Evolutionary conservation across 768 basidiomycete genomes (phyloP), one percentile per base, ranked within the genome.

Genomic region (Hortiboletus campestris): DNA sequence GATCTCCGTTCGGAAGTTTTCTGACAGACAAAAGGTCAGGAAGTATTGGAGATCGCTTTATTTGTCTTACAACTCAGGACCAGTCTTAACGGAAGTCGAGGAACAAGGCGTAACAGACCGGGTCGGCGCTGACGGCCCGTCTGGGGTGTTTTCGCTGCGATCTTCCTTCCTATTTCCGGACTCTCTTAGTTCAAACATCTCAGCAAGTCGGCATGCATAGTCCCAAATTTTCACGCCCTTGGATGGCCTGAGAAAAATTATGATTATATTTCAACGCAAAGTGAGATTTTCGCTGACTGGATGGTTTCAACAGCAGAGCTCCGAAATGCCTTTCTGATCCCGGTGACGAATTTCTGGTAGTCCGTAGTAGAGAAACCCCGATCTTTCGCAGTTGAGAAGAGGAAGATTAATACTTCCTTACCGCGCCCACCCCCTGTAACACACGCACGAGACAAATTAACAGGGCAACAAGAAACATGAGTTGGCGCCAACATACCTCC

Each of bases 311-410:
- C 28, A 11, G 14, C 11, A 11, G 46, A 2, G 14, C 0, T 0
- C 28, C 0, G 1, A 12, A 59, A 1, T 35, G 41, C 34, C 16
- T 55, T 62, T 49, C 22, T 58, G 32, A 67, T 49, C n/a, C 38
- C 46, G 12, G 31, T 41, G 45, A 54, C 55, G 34, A 71, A 59
- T 6, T 0, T 47, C 34, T 70, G 70, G 35, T 73, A 71, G 10
- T 1, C 11, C 16, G 70, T 68, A 5, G 0, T 0, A n/a, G 44
- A 20, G 52, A 68, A 70, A 31, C 54, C 60, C 10, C 53, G 54
- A 19, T 59, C 32, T 25, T 58, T 55, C 25, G 39, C 16, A 35
- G 63, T 65, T 13, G 70, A 62, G 49, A 73, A 62, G 29, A 50
- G 57, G 35, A 72, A 62, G 10, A 63, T 51, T 16, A 73, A 47